Evolutionary conservation across 75 land plant genomes (phyloP), one percentile per base, ranked within the genome.

Genomic region (Sequoia sempervirens): DNA sequence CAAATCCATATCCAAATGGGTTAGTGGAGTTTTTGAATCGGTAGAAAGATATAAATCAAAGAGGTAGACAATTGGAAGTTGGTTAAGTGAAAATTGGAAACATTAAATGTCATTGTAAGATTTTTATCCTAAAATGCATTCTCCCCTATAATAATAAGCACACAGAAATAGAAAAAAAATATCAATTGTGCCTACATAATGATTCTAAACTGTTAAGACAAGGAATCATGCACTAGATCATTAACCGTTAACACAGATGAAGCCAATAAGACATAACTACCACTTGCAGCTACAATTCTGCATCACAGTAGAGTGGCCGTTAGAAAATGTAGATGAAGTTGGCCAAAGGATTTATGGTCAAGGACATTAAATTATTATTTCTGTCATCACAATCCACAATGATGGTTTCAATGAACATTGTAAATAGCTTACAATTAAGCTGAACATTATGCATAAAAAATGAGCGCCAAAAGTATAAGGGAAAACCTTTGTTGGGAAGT

Each of bases 401-500:
- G 73, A 15, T 32, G 36, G 73, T 30, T 70, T 70, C 73, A 70
- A 70, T 70, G 15, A 70, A 30, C 12, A 23, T 70, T 32, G 36
- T 2, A 30, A 30, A 13, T 30, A 9, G 3, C 37, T 70, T 70
- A 61, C n/a, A 32, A 70, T 32, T 32, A 32, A 1, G 10, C 15
- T 70, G 14, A 30, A 11, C 14, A 26, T 78, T 7, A 78, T 78
- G 2, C 46, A 76, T 2, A 80, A 52, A 47, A 80, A 34, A n/a
- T 12, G 26, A 41, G 43, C 36, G n/a, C 38, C 70, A 64, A 47
- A 64, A 15, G 79, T 78, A 70, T 75, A 66, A 43, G 80, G 38
- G 4, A 38, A 10, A 82, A 96, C 99, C 99, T 92, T 88, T 18
- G 86, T 45, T 2, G 99, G 99, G n/a, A 85, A 75, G 80, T 91